Conservation (phyloP, 345 rosid species). For the Gossypium sturtianum region DNA sequence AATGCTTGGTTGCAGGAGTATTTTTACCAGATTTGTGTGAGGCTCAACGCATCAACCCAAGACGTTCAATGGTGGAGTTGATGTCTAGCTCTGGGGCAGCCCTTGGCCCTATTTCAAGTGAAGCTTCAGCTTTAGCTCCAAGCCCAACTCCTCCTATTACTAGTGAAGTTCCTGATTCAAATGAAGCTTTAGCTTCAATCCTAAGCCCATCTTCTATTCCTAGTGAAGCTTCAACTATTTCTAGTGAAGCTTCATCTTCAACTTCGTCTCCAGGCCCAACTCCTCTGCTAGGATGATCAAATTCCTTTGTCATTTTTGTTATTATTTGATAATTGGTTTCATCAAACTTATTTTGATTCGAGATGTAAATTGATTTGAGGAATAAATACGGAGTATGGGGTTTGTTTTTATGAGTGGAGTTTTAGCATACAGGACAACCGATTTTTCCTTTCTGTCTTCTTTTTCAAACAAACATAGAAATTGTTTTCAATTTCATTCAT, state of each 20-base stretch:
- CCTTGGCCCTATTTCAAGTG: slow-evolving; percentile 34
- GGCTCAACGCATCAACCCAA: slow-evolving; percentile 54
- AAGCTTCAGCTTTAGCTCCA: not conserved
- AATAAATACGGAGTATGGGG: not conserved
- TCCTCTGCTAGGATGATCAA: slow-evolving; percentile 22
- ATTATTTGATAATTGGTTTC: not conserved
- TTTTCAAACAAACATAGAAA: too few species aligned
- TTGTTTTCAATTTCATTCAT: too few species aligned
- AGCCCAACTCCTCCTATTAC: not conserved
- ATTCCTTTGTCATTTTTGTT: not conserved
- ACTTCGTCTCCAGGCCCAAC: slow-evolving; percentile 7
- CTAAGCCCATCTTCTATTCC: not conserved
- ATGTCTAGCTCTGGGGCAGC: slow-evolving; percentile 52
- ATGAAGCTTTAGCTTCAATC: not conserved
- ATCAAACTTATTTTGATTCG: not conserved
- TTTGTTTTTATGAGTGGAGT: not conserved
- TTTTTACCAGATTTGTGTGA: slow-evolving; percentile 77
- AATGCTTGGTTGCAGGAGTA: slow-evolving; percentile 53
- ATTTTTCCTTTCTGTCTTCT: too few species aligned
- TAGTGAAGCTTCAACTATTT: too few species aligned
- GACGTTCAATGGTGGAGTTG: slow-evolving; percentile 66
- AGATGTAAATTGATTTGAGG: not conserved
- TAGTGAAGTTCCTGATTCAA: not conserved
- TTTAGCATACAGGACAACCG: too few species aligned
- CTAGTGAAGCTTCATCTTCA: not conserved